phyloP scores from a whole-genome alignment of 257 asterid species.

The Jacaranda copaia region DNA sequence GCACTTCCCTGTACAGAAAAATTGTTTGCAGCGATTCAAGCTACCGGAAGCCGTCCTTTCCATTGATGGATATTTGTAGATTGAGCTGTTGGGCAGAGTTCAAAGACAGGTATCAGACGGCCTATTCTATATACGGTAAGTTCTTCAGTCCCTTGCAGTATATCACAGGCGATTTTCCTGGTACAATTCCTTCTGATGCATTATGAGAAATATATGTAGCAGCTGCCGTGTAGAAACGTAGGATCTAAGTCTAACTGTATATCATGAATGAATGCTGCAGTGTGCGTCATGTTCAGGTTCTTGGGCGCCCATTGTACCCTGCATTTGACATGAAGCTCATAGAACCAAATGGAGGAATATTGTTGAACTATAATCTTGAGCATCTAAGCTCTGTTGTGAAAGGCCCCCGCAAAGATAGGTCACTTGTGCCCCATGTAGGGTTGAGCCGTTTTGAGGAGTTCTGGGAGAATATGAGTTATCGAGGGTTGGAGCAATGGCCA shows the following conservation, averaged over 20 bases:
- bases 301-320: not conserved
- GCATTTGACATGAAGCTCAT: not conserved
- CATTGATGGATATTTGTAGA: slow-evolving; percentile 60
- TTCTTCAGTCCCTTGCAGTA: too few relatives aligned
- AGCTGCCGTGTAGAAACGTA: too few relatives aligned
- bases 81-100: slow-evolving; percentile 58
- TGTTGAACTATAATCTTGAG: not conserved
- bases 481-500: too few relatives aligned
- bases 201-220: too few relatives aligned
- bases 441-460: too few relatives aligned
- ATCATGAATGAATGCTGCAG: not conserved
- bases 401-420: too few relatives aligned
- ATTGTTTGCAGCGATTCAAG: slow-evolving; percentile 55
- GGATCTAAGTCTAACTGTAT: not conserved
- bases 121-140: slow-evolving; percentile 60
- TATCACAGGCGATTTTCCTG: too few relatives aligned
- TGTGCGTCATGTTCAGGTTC: not conserved
- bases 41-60: slow-evolving; percentile 59
- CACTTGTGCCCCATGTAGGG: too few relatives aligned
- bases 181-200: too few relatives aligned
- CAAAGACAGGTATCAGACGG: slow-evolving; percentile 51
- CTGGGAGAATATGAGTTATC: too few relatives aligned
- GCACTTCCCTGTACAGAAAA: slow-evolving; percentile 42
- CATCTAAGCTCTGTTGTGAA: not conserved
- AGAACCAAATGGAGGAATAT: not conserved